phyloP scores from a whole-genome alignment of 1,139 yeast species.

The Komagataea norvegica region DNA sequence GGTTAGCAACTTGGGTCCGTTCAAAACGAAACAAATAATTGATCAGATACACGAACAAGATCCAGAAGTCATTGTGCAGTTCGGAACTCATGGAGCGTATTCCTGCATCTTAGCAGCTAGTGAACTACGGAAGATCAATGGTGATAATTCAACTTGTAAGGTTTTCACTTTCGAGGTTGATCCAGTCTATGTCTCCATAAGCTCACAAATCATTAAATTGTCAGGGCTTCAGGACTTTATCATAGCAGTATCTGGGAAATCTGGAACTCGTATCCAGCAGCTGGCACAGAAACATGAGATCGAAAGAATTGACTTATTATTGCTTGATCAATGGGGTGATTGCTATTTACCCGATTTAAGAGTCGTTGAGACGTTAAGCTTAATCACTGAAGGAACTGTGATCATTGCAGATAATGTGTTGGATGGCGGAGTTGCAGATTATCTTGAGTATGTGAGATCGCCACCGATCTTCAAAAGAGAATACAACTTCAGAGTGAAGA shows the following conservation, averaged over 20 bases:
- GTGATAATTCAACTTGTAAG: constrained; percentile 9
- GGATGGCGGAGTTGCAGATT: constrained; percentile 39
- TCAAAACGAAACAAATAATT: constrained; percentile 33
- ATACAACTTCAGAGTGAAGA: constrained; percentile 28
- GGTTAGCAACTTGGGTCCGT: constrained; percentile 36
- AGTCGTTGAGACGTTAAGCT: constrained; percentile 37
- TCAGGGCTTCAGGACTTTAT: constrained; percentile 30
- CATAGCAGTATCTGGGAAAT: constrained; percentile 33
- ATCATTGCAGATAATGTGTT: constrained; percentile 40
- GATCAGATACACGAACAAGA: constrained; percentile 27
- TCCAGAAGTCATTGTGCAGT: constrained; percentile 38
- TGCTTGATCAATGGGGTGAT: constrained; percentile 41
- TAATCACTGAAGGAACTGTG: constrained; percentile 39
- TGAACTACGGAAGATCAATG: constrained; percentile 26
- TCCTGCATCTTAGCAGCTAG: constrained; percentile 34
- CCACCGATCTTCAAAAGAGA: constrained; percentile 37
- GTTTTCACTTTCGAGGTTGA: constrained; percentile 36
- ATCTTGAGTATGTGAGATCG: constrained; percentile 36
- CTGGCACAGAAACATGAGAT: constrained; percentile 23
- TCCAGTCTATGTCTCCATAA: constrained; percentile 24
- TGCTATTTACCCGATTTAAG: constrained; percentile 41
- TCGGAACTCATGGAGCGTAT: constrained; percentile 44
- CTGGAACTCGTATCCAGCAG: constrained; percentile 30
- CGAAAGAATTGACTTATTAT: constrained; percentile 32
- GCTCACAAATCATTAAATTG: constrained; percentile 27